phyloP scores from a whole-genome alignment of 352 stramenopile species.

The Phytophthora pistaciae region DNA sequence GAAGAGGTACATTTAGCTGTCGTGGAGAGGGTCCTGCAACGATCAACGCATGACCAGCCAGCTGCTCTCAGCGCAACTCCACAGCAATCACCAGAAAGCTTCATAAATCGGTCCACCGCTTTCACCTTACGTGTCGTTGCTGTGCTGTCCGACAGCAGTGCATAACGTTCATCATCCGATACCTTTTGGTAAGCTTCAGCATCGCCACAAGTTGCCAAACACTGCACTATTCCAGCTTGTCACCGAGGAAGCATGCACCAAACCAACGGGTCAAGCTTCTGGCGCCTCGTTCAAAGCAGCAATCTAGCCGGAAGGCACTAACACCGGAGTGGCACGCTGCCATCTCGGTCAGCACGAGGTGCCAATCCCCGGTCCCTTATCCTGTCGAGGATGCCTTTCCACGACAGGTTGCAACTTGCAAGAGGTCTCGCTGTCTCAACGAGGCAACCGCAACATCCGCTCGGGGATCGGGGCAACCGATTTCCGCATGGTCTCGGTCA shows the following conservation, averaged over 20 bases:
- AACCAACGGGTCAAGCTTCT: not conserved
- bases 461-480: not conserved
- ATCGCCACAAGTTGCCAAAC: not conserved
- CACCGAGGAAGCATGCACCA: not conserved
- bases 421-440: constrained; percentile 4
- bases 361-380: not conserved
- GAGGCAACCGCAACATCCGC: constrained; percentile 1
- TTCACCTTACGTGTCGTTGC: not conserved
- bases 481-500: not conserved
- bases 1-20: not conserved
- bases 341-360: constrained; percentile 1
- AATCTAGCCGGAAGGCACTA: constrained; percentile 5
- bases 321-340: not conserved
- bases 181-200: not conserved
- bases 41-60: not conserved
- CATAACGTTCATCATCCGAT: not conserved
- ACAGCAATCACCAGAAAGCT: not conserved
- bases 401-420: not conserved
- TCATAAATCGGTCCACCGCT: not conserved
- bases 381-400: constrained; percentile 2
- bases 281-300: too few relatives aligned
- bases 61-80: not conserved
- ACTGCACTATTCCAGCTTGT: not conserved
- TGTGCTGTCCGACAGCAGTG: not conserved
- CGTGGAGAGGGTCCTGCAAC: not conserved